Conservation (phyloP, 768 basidiomycete species). For the Tremella mesenterica region DNA sequence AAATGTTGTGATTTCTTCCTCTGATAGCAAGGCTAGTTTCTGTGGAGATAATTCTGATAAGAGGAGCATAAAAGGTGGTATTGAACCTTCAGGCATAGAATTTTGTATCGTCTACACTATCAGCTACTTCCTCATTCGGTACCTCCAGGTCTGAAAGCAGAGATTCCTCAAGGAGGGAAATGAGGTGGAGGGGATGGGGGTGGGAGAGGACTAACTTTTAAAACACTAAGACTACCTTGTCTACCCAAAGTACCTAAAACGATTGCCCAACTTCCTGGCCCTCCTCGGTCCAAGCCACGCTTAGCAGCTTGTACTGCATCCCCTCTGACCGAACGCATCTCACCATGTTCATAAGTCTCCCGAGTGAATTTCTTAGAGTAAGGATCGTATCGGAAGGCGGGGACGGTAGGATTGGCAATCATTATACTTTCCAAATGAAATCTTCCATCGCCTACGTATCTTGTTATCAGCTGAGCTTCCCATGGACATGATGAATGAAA, state of each 20-base stretch:
- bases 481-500: background rate
- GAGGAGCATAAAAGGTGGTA: slow-evolving; percentile 61
- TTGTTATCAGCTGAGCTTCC: slow-evolving; percentile 38
- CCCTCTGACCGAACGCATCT: slow-evolving; percentile 70
- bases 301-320: slow-evolving; percentile 65
- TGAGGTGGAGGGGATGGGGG: background rate
- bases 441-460: slow-evolving; percentile 93
- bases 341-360: slow-evolving; percentile 77
- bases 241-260: slow-evolving; percentile 88
- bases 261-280: slow-evolving; percentile 65
- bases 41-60: slow-evolving; percentile 95
- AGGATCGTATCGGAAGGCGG: slow-evolving; percentile 96
- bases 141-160: background rate
- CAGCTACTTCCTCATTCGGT: background rate
- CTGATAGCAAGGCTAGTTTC: slow-evolving; percentile 71
- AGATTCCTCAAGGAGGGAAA: background rate
- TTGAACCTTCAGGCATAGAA: slow-evolving; percentile 7
- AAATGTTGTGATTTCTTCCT: slow-evolving; percentile 73
- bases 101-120: slow-evolving; percentile 8
- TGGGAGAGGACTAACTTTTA: slow-evolving; percentile 54
- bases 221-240: slow-evolving; percentile 83
- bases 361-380: slow-evolving; percentile 95
- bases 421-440: slow-evolving; percentile 98
- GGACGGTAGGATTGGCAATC: slow-evolving; percentile 94
- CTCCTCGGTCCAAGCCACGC: slow-evolving; percentile 51